Percentiles rank a stretch among this genome's conserved stretches.
Conservation (phyloP, 306 rosid genomes). For the Potentilla sterilis region DNA sequence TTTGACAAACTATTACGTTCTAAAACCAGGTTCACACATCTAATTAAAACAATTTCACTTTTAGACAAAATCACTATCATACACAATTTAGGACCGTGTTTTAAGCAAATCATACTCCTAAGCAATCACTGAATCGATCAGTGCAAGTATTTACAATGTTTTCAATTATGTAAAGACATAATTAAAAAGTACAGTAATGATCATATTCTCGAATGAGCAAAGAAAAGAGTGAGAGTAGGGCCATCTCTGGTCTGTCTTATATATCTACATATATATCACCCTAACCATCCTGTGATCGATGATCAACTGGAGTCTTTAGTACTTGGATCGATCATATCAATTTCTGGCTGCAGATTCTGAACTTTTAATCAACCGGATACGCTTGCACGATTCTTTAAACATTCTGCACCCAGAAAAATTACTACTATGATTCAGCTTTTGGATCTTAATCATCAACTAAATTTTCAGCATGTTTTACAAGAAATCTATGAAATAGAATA, state of each 20-base stretch:
- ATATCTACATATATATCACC: too few relatives aligned
- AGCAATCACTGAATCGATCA: background rate
- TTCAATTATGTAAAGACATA: background rate
- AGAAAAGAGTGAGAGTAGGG: background rate
- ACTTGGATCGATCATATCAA: background rate
- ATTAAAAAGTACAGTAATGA: background rate
- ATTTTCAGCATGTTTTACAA: background rate
- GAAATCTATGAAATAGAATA: background rate
- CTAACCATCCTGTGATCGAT: background rate
- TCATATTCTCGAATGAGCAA: background rate
- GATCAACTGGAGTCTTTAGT: background rate
- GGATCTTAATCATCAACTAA: background rate
- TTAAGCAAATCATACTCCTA: background rate
- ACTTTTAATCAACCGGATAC: constrained; percentile 39
- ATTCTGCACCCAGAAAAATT: constrained; percentile 20
- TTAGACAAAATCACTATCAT: background rate
- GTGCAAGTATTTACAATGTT: too few relatives aligned
- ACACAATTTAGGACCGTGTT: background rate
- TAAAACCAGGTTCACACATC: background rate
- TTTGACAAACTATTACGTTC: background rate
- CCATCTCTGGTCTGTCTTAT: background rate
- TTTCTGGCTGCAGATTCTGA: constrained; percentile 23
- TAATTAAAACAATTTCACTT: background rate
- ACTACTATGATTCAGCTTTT: background rate
- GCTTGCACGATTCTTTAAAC: constrained; percentile 48